phyloP scores from a whole-genome alignment of 2,329 filamentous ascomycete genomes.

The Colletotrichum sp. region DNA sequence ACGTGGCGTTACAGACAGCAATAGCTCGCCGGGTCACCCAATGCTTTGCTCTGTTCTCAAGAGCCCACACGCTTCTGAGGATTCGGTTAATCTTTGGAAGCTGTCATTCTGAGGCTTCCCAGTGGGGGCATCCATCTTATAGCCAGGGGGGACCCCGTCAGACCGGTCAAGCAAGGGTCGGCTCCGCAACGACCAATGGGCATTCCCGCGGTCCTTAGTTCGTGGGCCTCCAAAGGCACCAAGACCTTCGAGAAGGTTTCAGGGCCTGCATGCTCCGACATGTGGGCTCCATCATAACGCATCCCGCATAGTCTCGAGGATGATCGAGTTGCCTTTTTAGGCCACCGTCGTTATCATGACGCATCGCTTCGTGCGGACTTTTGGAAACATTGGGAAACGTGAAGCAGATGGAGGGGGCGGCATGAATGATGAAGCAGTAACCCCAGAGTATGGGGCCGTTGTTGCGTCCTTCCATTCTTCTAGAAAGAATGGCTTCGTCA shows the following conservation, averaged over 20 bases:
- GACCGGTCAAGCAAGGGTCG: neutral
- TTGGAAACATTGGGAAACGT: constrained; percentile 18
- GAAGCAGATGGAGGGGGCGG: neutral
- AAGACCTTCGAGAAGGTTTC: constrained; percentile 25
- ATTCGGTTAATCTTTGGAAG: constrained; percentile 2
- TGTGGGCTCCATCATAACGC: neutral
- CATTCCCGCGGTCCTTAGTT: constrained; percentile 18
- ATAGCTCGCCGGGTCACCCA: neutral
- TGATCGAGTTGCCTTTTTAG: constrained; percentile 15
- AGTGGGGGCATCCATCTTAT: neutral
- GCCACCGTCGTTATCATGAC: constrained; percentile 16
- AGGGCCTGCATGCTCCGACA: constrained; percentile 13
- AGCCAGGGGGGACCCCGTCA: constrained; percentile 1
- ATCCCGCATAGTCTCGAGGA: constrained; percentile 18
- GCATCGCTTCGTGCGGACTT: neutral
- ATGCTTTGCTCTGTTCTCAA: neutral
- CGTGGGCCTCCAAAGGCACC: constrained; percentile 10
- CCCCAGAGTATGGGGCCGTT: neutral
- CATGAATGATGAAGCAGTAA: constrained; percentile 2
- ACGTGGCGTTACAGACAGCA: constrained; percentile 7
- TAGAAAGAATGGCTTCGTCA: constrained; percentile 15
- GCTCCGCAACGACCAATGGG: constrained; percentile 15
- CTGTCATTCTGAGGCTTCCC: constrained; percentile 17
- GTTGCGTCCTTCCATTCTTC: constrained; percentile 4
- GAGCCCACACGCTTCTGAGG: constrained; percentile 9